Evolutionary conservation across 306 rosid species (phyloP).

Genomic region (Sechiopsis laciniata): DNA sequence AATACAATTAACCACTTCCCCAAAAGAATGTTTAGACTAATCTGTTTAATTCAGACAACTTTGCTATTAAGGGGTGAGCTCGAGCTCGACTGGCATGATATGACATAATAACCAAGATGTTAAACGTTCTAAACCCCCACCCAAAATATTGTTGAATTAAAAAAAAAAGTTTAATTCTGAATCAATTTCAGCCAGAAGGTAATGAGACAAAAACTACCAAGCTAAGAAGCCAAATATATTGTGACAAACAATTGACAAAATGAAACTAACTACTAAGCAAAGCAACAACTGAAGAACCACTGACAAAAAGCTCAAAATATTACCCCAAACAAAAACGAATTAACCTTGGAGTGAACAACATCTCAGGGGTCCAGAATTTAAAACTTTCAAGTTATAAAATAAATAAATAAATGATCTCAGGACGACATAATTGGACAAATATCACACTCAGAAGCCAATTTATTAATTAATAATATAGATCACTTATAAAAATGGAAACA

Average conservation of each 20-base stretch:
- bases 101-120: too few species aligned
- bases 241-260: neutral
- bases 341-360: neutral
- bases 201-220: conserved; percentile 8
- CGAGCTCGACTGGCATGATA: too few species aligned
- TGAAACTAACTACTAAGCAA: neutral
- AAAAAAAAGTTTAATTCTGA: neutral
- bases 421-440: conserved; percentile 2
- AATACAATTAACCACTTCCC: neutral
- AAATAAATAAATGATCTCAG: neutral
- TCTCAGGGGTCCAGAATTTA: neutral
- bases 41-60: neutral
- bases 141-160: too few species aligned
- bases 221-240: conserved; percentile 3
- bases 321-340: neutral
- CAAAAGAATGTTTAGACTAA: neutral
- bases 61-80: neutral
- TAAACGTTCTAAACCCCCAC: too few species aligned
- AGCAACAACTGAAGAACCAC: conserved; percentile 7
- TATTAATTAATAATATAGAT: neutral
- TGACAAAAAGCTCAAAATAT: conserved; percentile 5
- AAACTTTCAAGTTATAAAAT: neutral
- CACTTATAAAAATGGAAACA: conserved; percentile 8
- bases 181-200: neutral
- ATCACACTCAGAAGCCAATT: neutral